Percentiles rank a stretch among this genome's conserved stretches.
These are phyloP conservation scores for Pilobolus umbonatus DNA, from an alignment of 192 early-diverging fungal genomes.

Conservation along the genomic window DNA sequence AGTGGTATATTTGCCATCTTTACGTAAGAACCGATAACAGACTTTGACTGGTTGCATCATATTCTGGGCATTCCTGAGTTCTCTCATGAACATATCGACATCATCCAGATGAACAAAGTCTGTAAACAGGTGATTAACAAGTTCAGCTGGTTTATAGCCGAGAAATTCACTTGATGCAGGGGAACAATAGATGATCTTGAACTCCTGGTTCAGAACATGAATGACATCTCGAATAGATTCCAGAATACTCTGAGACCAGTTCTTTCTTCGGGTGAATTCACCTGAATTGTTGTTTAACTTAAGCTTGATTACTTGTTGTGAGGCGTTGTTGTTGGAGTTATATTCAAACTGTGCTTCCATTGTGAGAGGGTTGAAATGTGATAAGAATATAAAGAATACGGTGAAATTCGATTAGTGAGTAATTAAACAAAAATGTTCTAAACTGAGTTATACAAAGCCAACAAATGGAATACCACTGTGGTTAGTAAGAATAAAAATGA, in stretches of 20 bases:
- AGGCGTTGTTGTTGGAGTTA: neutral
- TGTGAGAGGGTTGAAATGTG: no score
- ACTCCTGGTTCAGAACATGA: slow-evolving; percentile 27
- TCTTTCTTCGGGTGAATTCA: slow-evolving; percentile 35
- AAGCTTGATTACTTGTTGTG: neutral
- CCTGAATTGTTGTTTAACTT: neutral
- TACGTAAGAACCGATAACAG: slow-evolving; percentile 23
- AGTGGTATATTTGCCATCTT: slow-evolving; percentile 24
- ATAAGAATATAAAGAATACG: no score
- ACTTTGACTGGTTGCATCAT: slow-evolving; percentile 17
- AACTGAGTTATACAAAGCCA: no score
- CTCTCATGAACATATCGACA: slow-evolving; percentile 27
- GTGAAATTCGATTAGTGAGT: no score
- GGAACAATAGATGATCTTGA: slow-evolving; percentile 29
- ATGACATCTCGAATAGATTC: slow-evolving; percentile 27
- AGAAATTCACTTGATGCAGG: slow-evolving; percentile 26
- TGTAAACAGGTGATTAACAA: slow-evolving; percentile 22
- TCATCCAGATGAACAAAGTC: slow-evolving; percentile 35
- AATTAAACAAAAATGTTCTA: no score
- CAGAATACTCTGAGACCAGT: slow-evolving; percentile 30
- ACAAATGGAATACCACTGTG: no score
- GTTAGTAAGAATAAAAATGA: no score
- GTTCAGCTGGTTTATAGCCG: slow-evolving; percentile 29
- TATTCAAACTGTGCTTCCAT: no score
- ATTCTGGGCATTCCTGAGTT: slow-evolving; percentile 10